Evolutionary conservation across 2,329 filamentous ascomycete species (phyloP).

Genomic region (Dactylonectria macrodidyma): DNA sequence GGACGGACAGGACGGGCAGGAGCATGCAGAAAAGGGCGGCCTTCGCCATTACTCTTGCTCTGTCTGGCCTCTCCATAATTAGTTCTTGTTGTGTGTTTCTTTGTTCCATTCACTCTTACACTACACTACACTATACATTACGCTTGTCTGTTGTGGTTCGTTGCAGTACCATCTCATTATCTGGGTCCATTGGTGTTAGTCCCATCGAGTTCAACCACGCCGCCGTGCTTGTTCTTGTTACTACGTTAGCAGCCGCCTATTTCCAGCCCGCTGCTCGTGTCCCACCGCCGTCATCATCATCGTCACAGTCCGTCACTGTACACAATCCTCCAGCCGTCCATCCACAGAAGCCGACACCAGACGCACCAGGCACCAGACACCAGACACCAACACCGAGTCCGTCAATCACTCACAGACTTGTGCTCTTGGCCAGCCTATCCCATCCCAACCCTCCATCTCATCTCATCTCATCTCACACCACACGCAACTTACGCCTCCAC

Average conservation of each 20-base stretch:
- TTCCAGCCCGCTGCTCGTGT: background rate
- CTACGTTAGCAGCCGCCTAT: slow-evolving; percentile 1
- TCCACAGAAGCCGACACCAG: background rate
- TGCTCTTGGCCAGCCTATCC: slow-evolving; percentile 20
- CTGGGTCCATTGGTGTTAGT: slow-evolving; percentile 19
- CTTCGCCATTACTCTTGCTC: background rate
- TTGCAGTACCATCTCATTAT: slow-evolving; percentile 11
- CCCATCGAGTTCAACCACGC: slow-evolving; percentile 5
- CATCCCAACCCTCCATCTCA: slow-evolving; percentile 22
- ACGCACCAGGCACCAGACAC: background rate
- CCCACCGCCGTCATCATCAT: slow-evolving; percentile 7
- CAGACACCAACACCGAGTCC: slow-evolving; percentile 16
- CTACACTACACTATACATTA: background rate
- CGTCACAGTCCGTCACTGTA: background rate
- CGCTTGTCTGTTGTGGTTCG: background rate
- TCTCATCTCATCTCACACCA: slow-evolving; percentile 30
- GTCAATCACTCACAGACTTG: slow-evolving; percentile 17
- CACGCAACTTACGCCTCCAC: slow-evolving; percentile 20
- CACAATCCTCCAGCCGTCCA: background rate
- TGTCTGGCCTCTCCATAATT: slow-evolving; percentile 5
- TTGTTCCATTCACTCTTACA: background rate
- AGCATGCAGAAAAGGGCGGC: slow-evolving; percentile 12
- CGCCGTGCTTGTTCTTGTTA: slow-evolving; percentile 6
- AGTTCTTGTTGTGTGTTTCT: slow-evolving; percentile 1
- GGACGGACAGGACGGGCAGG: slow-evolving; percentile 4